Conservation (phyloP, 495 filamentous ascomycete species). For the Hamigera avellanea region DNA sequence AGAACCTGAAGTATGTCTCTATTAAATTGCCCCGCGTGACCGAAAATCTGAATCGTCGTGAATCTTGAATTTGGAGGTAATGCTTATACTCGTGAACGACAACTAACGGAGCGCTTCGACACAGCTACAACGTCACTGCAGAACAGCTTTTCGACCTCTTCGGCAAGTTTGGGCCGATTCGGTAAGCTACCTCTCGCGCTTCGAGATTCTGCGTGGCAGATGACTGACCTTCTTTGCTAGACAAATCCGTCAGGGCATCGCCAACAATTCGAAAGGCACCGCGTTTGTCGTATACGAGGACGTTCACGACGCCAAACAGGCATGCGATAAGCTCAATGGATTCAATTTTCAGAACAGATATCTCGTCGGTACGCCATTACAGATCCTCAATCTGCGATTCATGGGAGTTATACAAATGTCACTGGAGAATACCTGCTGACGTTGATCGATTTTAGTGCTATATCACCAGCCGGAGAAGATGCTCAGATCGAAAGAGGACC, state of each 20-base stretch:
- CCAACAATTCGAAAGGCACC: slow-evolving; percentile 93
- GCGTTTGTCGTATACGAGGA: slow-evolving; percentile 99
- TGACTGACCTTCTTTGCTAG: slow-evolving; percentile 29
- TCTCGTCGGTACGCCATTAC: slow-evolving; percentile 84
- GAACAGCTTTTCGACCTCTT: slow-evolving; percentile 93
- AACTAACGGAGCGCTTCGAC: slow-evolving; percentile 5
- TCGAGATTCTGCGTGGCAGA: not conserved
- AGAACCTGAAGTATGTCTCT: slow-evolving; percentile 75
- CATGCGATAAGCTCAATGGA: slow-evolving; percentile 98
- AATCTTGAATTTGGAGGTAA: too few relatives aligned
- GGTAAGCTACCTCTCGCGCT: slow-evolving; percentile 43
- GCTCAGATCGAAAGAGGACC: slow-evolving; percentile 81
- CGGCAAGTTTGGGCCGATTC: slow-evolving; percentile 86
- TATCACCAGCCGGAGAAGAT: slow-evolving; percentile 99
- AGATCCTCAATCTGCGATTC: too few relatives aligned
- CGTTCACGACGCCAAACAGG: slow-evolving; percentile 96
- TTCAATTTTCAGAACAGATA: slow-evolving; percentile 99
- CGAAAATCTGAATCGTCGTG: too few relatives aligned
- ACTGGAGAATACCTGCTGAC: too few relatives aligned
- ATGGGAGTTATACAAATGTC: too few relatives aligned
- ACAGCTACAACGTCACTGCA: slow-evolving; percentile 87
- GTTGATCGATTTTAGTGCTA: too few relatives aligned
- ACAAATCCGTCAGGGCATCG: slow-evolving; percentile 97
- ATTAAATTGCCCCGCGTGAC: slow-evolving; percentile 8
- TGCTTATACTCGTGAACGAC: not conserved